Conservation (phyloP, 2,329 filamentous ascomycete species). For the Cyphellophora attinorum region DNA sequence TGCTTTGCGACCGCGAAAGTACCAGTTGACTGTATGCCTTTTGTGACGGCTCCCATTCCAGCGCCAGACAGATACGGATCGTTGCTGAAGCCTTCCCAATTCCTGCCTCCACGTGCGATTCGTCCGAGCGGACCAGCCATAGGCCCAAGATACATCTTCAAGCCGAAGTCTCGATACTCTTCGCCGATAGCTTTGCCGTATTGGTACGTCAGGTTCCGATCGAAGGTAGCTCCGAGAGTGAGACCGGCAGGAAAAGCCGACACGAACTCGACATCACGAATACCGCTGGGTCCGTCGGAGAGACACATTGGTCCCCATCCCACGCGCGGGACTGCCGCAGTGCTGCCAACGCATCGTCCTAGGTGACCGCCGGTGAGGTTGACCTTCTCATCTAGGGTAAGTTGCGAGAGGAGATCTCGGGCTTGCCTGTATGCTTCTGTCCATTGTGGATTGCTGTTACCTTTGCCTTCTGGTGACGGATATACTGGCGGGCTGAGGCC, state of each 20-base stretch:
- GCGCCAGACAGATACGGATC: constrained; percentile 40
- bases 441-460: constrained; percentile 6
- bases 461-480: not conserved
- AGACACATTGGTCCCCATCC: constrained; percentile 32
- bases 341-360: constrained; percentile 26
- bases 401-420: constrained; percentile 6
- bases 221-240: constrained; percentile 26
- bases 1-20: constrained; percentile 31
- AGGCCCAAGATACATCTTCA: constrained; percentile 34
- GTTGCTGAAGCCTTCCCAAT: constrained; percentile 40
- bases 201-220: constrained; percentile 39
- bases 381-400: constrained; percentile 15
- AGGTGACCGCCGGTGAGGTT: constrained; percentile 9
- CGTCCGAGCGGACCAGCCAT: constrained; percentile 29
- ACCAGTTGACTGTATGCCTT: constrained; percentile 36
- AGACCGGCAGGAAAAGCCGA: constrained; percentile 33
- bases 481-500: not conserved
- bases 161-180: constrained; percentile 47
- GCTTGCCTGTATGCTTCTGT: constrained; percentile 10
- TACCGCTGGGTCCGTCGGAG: constrained; percentile 31
- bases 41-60: constrained; percentile 32
- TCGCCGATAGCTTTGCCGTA: constrained; percentile 45
- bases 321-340: constrained; percentile 23
- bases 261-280: constrained; percentile 33
- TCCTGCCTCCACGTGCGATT: constrained; percentile 31